Conservation (phyloP, 1,284 basidiomycete genomes). For the Ganoderma boninense region DNA sequence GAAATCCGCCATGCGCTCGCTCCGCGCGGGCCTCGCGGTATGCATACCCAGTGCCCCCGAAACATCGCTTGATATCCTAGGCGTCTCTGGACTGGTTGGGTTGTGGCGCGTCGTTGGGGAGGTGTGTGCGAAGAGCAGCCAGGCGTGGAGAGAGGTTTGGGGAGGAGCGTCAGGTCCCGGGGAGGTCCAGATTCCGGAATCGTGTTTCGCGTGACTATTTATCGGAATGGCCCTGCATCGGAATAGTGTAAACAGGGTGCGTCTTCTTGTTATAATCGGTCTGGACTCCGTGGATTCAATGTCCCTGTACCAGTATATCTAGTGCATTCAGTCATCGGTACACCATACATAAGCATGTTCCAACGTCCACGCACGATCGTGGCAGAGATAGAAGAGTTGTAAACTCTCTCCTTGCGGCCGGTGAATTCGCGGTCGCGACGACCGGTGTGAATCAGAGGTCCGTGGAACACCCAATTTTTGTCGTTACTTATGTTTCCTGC, state of each 20-base stretch:
- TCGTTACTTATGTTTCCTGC: not conserved
- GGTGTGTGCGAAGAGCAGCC: constrained; percentile 30
- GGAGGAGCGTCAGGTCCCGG: not conserved
- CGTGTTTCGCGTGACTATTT: not conserved
- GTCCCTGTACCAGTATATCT: not conserved
- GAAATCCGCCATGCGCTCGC: constrained; percentile 31
- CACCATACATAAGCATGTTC: not conserved
- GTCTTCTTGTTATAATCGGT: not conserved
- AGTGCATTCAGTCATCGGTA: not conserved
- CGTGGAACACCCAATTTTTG: not conserved
- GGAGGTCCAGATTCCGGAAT: not conserved
- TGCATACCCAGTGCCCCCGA: constrained; percentile 14
- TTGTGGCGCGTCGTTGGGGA: constrained; percentile 33
- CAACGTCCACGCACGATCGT: no score
- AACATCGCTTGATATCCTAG: constrained; percentile 17
- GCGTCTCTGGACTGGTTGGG: constrained; percentile 16
- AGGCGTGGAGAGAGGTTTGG: constrained; percentile 37
- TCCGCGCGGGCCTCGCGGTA: constrained; percentile 32
- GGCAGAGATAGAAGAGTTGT: not conserved
- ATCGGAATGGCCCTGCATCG: not conserved
- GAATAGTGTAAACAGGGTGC: not conserved
- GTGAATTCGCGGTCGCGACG: not conserved
- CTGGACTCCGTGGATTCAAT: not conserved
- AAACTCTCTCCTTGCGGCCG: not conserved
- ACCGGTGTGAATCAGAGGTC: not conserved